These are phyloP conservation scores for Oryza meyeriana DNA, from an alignment of 176 grass and related monocot genomes.

Conservation along the genomic window DNA sequence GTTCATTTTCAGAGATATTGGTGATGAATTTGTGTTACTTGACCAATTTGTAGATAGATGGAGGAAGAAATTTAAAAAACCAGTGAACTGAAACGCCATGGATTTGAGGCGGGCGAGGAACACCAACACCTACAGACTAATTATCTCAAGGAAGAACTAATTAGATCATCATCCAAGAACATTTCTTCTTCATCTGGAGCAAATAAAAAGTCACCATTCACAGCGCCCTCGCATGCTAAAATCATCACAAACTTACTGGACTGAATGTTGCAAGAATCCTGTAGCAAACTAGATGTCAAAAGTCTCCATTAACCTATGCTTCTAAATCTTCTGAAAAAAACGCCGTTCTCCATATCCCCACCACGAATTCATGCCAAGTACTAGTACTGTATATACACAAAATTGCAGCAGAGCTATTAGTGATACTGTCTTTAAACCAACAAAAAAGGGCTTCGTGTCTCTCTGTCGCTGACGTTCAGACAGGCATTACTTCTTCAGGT, in stretches of 20 bases:
- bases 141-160: not conserved
- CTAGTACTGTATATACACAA: not conserved
- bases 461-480: not conserved
- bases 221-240: not conserved
- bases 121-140: not conserved
- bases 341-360: not conserved
- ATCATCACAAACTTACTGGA: not conserved
- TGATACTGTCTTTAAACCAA: no score
- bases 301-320: no score
- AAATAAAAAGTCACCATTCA: not conserved
- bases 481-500: not conserved
- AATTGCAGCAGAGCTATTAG: not conserved
- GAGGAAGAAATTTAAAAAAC: no score
- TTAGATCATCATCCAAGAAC: not conserved
- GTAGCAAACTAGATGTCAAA: no score
- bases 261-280: not conserved
- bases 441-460: not conserved
- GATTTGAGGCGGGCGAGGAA: not conserved
- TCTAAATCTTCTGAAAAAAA: no score
- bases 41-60: not conserved
- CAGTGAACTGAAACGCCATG: no score
- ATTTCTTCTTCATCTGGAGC: not conserved
- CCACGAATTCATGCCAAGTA: not conserved
- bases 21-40: not conserved
- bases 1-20: not conserved